A percentile compares a stretch with the other conserved stretches of the same genome.
Conservation (phyloP, 106 monocot species). For the Dioscorea alata region DNA sequence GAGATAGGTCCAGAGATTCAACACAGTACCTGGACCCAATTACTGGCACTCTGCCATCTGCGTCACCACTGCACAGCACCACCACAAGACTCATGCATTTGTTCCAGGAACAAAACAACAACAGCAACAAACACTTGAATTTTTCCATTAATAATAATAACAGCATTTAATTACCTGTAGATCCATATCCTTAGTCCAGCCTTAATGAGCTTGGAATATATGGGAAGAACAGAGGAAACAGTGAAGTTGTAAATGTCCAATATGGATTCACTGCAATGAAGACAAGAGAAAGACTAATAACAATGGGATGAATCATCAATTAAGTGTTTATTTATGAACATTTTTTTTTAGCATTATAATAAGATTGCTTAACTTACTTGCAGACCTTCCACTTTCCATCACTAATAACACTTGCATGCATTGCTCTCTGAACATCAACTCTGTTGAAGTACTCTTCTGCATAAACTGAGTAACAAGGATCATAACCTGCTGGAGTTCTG, state of each 20-base stretch:
- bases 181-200: constrained; percentile 75
- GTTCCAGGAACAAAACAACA: no score
- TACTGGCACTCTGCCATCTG: constrained; percentile 85
- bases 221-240: constrained; percentile 62
- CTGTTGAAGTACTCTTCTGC: constrained; percentile 75
- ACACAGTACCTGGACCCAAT: constrained; percentile 83
- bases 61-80: constrained; percentile 54
- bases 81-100: background rate
- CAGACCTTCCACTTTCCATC: constrained; percentile 54
- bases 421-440: constrained; percentile 43
- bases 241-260: constrained; percentile 56
- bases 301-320: background rate
- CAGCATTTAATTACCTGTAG: constrained; percentile 44
- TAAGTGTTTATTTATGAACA: background rate
- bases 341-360: background rate
- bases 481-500: constrained; percentile 52
- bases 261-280: constrained; percentile 51
- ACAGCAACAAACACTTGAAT: no score
- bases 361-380: constrained; percentile 33
- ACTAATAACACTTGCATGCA: constrained; percentile 42
- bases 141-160: no score
- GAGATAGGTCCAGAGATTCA: constrained; percentile 54
- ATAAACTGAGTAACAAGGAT: constrained; percentile 64
- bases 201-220: constrained; percentile 75
- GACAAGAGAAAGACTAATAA: background rate